phyloP scores from a whole-genome alignment of 2,329 filamentous ascomycete genomes.

The Lecanosticta acicola region DNA sequence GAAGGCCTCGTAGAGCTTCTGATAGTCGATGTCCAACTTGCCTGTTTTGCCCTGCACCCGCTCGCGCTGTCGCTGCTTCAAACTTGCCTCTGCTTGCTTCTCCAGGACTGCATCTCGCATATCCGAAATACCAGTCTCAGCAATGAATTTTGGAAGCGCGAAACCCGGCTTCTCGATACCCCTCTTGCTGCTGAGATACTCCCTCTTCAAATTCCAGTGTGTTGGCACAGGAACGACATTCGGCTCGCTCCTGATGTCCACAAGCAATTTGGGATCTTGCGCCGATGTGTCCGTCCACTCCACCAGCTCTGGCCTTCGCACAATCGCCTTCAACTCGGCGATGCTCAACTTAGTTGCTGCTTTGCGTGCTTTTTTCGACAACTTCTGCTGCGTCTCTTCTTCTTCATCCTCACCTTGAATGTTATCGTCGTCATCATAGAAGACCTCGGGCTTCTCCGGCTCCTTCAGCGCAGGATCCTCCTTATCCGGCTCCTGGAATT shows the following conservation, averaged over 20 bases:
- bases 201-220: conserved; percentile 94
- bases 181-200: conserved; percentile 93
- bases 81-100: conserved; percentile 83
- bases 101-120: conserved; percentile 96
- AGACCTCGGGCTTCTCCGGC: conserved; percentile 74
- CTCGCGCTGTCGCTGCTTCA: conserved; percentile 95
- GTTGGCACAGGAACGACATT: conserved; percentile 92
- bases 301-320: conserved; percentile 85
- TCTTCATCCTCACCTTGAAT: conserved; percentile 80
- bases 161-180: conserved; percentile 96
- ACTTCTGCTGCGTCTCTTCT: conserved; percentile 55
- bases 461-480: conserved; percentile 55
- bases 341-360: conserved; percentile 87
- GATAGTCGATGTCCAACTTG: conserved; percentile 95
- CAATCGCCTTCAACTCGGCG: conserved; percentile 88
- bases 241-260: conserved; percentile 89
- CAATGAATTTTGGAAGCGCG: conserved; percentile 88
- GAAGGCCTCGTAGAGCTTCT: conserved; percentile 96
- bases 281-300: conserved; percentile 97
- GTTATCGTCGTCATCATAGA: conserved; percentile 77
- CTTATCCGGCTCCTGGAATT: conserved; percentile 60
- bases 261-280: conserved; percentile 77
- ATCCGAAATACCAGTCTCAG: conserved; percentile 93
- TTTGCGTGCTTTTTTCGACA: conserved; percentile 95
- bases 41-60: conserved; percentile 94